These are phyloP conservation scores for Rosa persica DNA, from an alignment of 306 rosid species.

Conservation along the genomic window DNA sequence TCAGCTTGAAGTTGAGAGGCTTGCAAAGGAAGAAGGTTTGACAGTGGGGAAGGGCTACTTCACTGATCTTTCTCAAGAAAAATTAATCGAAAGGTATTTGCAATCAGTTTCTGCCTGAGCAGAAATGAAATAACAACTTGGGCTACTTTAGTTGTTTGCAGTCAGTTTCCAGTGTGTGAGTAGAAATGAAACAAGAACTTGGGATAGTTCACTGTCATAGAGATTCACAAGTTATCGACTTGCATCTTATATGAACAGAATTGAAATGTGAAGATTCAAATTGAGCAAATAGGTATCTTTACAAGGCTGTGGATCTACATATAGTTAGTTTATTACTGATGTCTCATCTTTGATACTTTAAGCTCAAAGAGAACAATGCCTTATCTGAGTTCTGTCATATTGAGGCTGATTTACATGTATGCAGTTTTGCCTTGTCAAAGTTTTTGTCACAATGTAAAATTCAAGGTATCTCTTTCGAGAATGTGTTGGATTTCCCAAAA, in stretches of 20 bases:
- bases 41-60: conserved; percentile 72
- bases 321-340: not conserved
- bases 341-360: not conserved
- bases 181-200: conserved; percentile 8
- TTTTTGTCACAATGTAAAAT: not conserved
- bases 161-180: conserved; percentile 10
- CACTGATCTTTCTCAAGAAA: conserved; percentile 71
- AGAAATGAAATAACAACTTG: conserved; percentile 1
- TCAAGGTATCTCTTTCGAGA: not conserved
- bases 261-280: not conserved
- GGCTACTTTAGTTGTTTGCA: conserved; percentile 17
- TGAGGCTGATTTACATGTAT: not conserved
- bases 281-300: not conserved
- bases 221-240: not conserved
- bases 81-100: conserved; percentile 53
- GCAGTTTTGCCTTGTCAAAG: not conserved
- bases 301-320: not conserved
- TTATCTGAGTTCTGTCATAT: not conserved
- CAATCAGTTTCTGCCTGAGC: conserved; percentile 24
- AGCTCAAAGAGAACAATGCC: not conserved
- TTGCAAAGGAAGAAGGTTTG: conserved; percentile 64
- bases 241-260: not conserved
- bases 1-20: conserved; percentile 56
- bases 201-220: not conserved
- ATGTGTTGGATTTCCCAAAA: not conserved